A percentile compares a stretch with the other conserved stretches of the same genome.
phyloP scores from a whole-genome alignment of 169 alveolate species.

The Cryptosporidium baileyi region DNA sequence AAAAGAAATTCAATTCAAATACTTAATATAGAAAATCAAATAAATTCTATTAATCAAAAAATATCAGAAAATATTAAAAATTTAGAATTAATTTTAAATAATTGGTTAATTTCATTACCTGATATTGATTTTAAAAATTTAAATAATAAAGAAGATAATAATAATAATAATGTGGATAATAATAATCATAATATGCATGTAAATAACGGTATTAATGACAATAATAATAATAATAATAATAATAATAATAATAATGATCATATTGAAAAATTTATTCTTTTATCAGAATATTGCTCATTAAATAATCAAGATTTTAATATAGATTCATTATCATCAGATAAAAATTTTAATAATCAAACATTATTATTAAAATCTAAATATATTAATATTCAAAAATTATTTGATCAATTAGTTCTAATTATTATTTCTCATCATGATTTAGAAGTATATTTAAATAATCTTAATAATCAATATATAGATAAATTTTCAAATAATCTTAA shows the following conservation, averaged over 20 bases:
- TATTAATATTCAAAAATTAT: constrained; percentile 3
- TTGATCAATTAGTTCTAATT: constrained; percentile 36
- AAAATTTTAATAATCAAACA: not conserved
- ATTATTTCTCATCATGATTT: constrained; percentile 36
- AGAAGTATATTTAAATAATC: too few species aligned
- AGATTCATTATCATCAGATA: not conserved
- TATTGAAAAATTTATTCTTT: too few species aligned
- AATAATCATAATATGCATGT: not conserved
- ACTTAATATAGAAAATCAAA: not conserved
- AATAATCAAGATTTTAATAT: too few species aligned
- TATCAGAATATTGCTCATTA: too few species aligned
- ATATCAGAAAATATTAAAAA: not conserved
- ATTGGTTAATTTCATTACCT: constrained; percentile 8
- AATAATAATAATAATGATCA: not conserved
- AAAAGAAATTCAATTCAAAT: constrained; percentile 20
- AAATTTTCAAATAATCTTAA: too few species aligned
- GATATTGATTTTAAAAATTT: not conserved
- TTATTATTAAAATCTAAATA: not conserved
- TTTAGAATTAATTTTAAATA: not conserved
- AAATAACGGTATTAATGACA: not conserved
- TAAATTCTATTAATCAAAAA: not conserved
- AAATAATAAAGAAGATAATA: not conserved
- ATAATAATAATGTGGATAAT: not conserved
- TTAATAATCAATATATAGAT: not conserved
- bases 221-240: not conserved